Percentiles rank a stretch among this genome's conserved stretches.
These are phyloP conservation scores for Marasmius sp. DNA, from an alignment of 1,284 basidiomycete species.

Conservation along the genomic window DNA sequence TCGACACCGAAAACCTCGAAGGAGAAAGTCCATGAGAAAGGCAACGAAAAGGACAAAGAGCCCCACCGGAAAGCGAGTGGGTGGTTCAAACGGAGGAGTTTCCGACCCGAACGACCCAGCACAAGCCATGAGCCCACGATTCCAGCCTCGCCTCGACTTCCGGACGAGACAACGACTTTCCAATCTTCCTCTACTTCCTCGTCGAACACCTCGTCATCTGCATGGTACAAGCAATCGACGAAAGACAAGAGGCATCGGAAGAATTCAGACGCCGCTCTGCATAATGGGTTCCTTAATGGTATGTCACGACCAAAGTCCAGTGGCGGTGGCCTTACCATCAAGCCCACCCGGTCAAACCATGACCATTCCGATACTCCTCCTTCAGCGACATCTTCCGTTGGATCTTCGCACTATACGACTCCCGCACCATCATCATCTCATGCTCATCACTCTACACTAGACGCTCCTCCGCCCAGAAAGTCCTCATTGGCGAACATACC, in stretches of 20 bases:
- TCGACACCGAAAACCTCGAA: neutral
- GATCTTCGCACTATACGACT: conserved; percentile 19
- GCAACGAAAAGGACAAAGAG: conserved; percentile 36
- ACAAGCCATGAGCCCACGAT: conserved; percentile 13
- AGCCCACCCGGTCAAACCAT: conserved; percentile 17
- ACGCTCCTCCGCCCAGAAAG: conserved; percentile 8
- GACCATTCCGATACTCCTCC: conserved; percentile 26
- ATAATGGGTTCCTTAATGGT: neutral
- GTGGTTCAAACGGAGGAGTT: conserved; percentile 62
- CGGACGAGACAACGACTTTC: neutral
- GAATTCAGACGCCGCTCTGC: conserved; percentile 6
- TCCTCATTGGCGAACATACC: conserved; percentile 11
- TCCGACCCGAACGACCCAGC: conserved; percentile 26
- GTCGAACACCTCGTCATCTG: conserved; percentile 11
- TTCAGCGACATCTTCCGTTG: conserved; percentile 31
- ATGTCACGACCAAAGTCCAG: conserved; percentile 18
- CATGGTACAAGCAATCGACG: conserved; percentile 22
- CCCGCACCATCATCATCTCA: conserved; percentile 17
- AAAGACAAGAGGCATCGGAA: conserved; percentile 23
- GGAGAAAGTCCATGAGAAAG: conserved; percentile 29
- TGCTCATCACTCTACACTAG: conserved; percentile 4
- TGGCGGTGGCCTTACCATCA: conserved; percentile 11
- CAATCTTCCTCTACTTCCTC: conserved; percentile 9
- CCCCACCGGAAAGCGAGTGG: conserved; percentile 42
- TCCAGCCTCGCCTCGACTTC: conserved; percentile 8